These are phyloP conservation scores for Ustilago crameri DNA, from an alignment of 1,284 basidiomycete species.

Conservation along the genomic window DNA sequence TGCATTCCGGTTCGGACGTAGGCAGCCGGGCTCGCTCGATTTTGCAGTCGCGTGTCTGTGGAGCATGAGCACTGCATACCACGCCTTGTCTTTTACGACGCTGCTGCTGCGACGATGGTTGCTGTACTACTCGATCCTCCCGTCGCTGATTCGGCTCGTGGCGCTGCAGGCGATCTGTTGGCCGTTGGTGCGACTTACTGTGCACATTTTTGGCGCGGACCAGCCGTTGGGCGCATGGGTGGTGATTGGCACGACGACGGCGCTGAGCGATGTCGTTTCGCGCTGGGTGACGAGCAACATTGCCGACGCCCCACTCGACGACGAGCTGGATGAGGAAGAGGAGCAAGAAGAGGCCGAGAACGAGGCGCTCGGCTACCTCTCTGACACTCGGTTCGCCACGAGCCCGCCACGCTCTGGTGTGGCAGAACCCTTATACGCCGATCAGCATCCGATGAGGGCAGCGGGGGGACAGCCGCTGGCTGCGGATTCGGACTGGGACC, in stretches of 20 bases:
- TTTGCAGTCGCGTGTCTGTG: constrained; percentile 59
- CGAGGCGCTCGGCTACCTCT: constrained; percentile 27
- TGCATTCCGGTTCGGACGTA: constrained; percentile 18
- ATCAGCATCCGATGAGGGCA: constrained; percentile 8
- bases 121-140: constrained; percentile 80
- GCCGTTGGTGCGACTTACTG: constrained; percentile 83
- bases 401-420: constrained; percentile 17
- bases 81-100: constrained; percentile 81
- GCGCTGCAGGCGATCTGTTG: constrained; percentile 85
- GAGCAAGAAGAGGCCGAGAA: constrained; percentile 22
- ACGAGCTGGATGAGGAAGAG: constrained; percentile 37
- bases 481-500: constrained; percentile 43
- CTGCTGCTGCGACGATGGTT: constrained; percentile 83
- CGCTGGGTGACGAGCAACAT: constrained; percentile 68
- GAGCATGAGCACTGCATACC: constrained; percentile 79
- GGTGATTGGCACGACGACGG: constrained; percentile 80
- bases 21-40: constrained; percentile 49
- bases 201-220: constrained; percentile 75
- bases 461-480: constrained; percentile 6
- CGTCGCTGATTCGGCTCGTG: constrained; percentile 82
- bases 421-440: constrained; percentile 13
- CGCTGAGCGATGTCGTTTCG: constrained; percentile 60
- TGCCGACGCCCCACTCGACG: constrained; percentile 54
- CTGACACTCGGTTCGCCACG: constrained; percentile 28
- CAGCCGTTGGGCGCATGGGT: constrained; percentile 83